Evolutionary conservation across 805 yeast genomes (phyloP).

Genomic region (Candida silvicultrix): DNA sequence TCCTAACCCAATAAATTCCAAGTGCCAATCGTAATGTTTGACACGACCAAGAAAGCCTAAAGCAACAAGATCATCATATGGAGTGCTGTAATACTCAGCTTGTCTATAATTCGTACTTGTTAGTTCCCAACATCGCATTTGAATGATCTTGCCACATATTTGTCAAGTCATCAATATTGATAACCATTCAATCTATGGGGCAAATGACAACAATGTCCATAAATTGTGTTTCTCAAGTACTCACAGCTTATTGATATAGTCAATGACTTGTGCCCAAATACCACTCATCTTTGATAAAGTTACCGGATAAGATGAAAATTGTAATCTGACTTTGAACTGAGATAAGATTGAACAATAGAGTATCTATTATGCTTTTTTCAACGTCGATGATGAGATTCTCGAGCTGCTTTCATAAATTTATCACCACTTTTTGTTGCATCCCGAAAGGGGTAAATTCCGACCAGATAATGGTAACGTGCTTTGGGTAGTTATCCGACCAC

Average conservation of each 20-base stretch:
- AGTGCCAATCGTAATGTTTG: slow-evolving; percentile 62
- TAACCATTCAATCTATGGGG: neutral
- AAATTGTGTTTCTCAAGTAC: neutral
- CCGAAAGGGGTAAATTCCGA: neutral
- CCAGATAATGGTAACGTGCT: too few species aligned
- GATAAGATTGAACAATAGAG: neutral
- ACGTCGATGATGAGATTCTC: neutral
- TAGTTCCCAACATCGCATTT: too few species aligned
- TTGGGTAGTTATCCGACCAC: too few species aligned
- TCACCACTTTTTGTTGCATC: neutral
- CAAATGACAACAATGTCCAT: neutral
- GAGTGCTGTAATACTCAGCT: slow-evolving; percentile 21
- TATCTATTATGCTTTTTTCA: neutral
- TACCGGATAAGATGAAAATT: too few species aligned
- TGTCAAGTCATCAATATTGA: too few species aligned
- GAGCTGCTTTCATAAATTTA: neutral
- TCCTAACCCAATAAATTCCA: slow-evolving; percentile 55
- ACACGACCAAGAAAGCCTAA: slow-evolving; percentile 59
- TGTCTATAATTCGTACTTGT: slow-evolving; percentile 2
- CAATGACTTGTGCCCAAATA: neutral
- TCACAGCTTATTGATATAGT: slow-evolving; percentile 4
- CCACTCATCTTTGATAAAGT: neutral
- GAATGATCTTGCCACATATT: too few species aligned
- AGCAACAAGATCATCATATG: slow-evolving; percentile 46
- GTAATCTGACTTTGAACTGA: too few species aligned